Evolutionary conservation across 305 asterid genomes (phyloP).

Genomic region (Fraxinus sp.): DNA sequence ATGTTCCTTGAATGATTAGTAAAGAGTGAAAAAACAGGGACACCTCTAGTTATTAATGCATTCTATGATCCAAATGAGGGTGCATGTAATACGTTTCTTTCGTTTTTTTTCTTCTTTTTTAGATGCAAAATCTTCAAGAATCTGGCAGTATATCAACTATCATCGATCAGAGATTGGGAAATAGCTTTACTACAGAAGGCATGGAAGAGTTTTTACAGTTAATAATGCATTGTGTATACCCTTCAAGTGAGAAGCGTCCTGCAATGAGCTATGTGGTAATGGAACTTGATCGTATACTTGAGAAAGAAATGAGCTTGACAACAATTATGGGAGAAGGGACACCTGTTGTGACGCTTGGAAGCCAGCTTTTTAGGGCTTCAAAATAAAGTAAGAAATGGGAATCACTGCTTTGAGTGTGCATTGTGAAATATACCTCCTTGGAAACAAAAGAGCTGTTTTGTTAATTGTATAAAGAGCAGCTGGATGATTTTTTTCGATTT

Average conservation of each 20-base stretch:
- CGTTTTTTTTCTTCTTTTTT: slow-evolving; percentile 6
- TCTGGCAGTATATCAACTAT: slow-evolving; percentile 49
- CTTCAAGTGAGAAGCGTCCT: slow-evolving; percentile 74
- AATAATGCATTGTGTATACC: slow-evolving; percentile 56
- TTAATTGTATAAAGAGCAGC: slow-evolving; percentile 74
- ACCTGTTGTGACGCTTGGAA: slow-evolving; percentile 80
- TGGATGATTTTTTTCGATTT: slow-evolving; percentile 40
- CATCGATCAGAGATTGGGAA: slow-evolving; percentile 67
- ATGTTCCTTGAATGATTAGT: background rate
- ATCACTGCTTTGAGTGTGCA: slow-evolving; percentile 23
- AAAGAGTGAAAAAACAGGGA: background rate
- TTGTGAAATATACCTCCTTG: too few species aligned
- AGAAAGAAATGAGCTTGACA: slow-evolving; percentile 88
- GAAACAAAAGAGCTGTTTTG: slow-evolving; percentile 39
- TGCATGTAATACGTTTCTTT: background rate
- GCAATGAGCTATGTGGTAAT: slow-evolving; percentile 61
- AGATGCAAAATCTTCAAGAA: slow-evolving; percentile 74
- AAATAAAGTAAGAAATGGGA: slow-evolving; percentile 29
- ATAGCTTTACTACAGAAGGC: slow-evolving; percentile 75
- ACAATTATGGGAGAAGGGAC: slow-evolving; percentile 93
- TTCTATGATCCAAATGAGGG: background rate
- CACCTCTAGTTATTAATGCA: background rate
- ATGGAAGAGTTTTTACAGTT: slow-evolving; percentile 75
- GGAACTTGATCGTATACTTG: slow-evolving; percentile 76
- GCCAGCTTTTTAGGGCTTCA: slow-evolving; percentile 83